Conservation (phyloP, 352 stramenopile species). For the Peronospora belbahrii region DNA sequence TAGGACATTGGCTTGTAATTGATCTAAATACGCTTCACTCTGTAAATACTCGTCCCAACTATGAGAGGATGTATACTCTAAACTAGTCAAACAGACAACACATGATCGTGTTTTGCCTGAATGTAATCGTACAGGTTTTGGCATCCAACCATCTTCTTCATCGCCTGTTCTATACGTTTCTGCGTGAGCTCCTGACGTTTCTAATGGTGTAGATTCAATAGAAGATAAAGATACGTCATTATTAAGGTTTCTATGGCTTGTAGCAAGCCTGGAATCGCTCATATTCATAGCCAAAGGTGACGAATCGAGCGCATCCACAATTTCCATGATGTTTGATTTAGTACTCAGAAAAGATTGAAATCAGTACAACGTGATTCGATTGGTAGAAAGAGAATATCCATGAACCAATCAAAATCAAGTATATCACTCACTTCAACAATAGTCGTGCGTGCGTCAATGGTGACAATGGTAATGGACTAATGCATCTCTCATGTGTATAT, state of each 20-base stretch:
- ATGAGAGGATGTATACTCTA: conserved; percentile 58
- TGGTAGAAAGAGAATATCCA: conserved; percentile 5
- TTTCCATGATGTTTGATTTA: conserved; percentile 7
- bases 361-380: conserved; percentile 5
- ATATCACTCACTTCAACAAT: conserved; percentile 7
- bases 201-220: conserved; percentile 4
- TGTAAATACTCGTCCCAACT: conserved; percentile 83
- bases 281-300: conserved; percentile 1
- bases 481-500: conserved; percentile 1
- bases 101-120: conserved; percentile 73
- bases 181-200: not conserved
- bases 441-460: no score
- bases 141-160: conserved; percentile 80
- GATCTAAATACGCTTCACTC: conserved; percentile 65
- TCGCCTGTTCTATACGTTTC: conserved; percentile 16
- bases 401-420: conserved; percentile 1
- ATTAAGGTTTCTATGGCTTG: not conserved
- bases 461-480: not conserved
- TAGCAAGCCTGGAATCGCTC: conserved; percentile 3
- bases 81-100: conserved; percentile 58
- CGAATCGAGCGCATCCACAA: not conserved
- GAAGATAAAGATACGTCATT: not conserved
- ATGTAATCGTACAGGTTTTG: conserved; percentile 70
- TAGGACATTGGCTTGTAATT: conserved; percentile 66
- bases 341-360: conserved; percentile 1